Evolutionary conservation across 2,329 filamentous ascomycete genomes (phyloP).

Genomic region (Colletotrichum sp.): DNA sequence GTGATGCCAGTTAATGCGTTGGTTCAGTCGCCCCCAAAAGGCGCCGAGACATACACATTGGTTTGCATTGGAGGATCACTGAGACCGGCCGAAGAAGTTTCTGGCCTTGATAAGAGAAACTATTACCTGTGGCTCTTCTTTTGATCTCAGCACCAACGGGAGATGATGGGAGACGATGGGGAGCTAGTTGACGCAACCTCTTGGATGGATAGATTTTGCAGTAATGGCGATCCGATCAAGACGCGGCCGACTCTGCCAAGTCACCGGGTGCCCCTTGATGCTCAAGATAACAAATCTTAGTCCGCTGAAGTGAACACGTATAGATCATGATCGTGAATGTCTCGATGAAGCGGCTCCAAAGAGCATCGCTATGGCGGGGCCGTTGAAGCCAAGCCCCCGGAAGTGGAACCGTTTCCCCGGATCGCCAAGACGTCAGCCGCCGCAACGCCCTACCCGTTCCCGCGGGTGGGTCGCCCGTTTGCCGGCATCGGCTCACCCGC

Average conservation of each 20-base stretch:
- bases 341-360: background rate
- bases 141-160: background rate
- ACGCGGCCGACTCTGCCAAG: background rate
- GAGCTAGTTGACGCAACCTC: background rate
- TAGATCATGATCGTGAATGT: background rate
- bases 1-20: background rate
- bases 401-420: background rate
- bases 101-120: background rate
- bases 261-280: background rate
- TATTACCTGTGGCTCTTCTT: background rate
- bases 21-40: background rate
- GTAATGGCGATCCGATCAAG: background rate
- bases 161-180: background rate
- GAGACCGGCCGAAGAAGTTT: background rate
- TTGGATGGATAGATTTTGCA: background rate
- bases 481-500: background rate
- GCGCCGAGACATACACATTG: background rate
- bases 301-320: background rate
- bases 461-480: background rate
- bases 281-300: fast-evolving
- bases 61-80: background rate
- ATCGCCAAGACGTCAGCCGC: background rate
- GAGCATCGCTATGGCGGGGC: background rate
- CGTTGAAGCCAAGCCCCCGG: background rate
- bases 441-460: background rate